Evolutionary conservation across 495 filamentous ascomycete species (phyloP), one percentile per base, ranked within the genome.

Genomic region (Aspergillus wentii): DNA sequence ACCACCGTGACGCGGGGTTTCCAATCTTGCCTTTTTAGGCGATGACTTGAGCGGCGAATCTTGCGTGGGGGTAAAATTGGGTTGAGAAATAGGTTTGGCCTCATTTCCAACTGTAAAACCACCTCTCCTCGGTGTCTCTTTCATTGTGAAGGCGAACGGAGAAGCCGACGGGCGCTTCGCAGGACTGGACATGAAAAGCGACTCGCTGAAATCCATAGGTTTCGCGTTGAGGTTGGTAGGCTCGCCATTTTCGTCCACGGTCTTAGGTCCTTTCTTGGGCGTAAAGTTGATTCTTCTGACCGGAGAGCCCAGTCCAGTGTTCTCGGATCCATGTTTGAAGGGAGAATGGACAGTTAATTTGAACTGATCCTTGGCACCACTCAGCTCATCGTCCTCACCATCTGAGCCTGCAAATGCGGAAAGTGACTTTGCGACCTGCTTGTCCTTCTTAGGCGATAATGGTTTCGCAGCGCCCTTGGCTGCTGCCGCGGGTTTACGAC

Each of bases 361-460:
- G 33, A 59, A 38, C 2, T 62, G 57, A 22, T 61, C 59, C 47
- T 73, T 76, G n/a, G 48, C 54, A 1, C 50, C 52, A 26, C 46
- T 60, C 29, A 75, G 48, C 46, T 78, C 72, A 48, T 77, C 74
- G 8, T 76, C 74, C 30, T 75, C 72, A 3, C 58, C 62, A 41
- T 70, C 64, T 3, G 58, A 66, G 43, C 59, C 65, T 1, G 55
- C 57, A 33, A 66, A 71, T 1, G 61, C 52, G 5, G 64, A 59
- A 7, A 66, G 48, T 8, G 59, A 58, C 44, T 73, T 75, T 17
- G 71, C 64, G 18, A 76, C 59, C 39, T 78, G 74, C 28, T 59
- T 72, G 19, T 62, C 57, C 47, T 76, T 78, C 56, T 78, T 77
- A 5, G 75, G 75, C 5, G 75, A 76, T n/a, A 78, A 48, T 17